These are phyloP conservation scores for Colletotrichum caudatum DNA, from an alignment of 2,329 filamentous ascomycete genomes.

Conservation along the genomic window DNA sequence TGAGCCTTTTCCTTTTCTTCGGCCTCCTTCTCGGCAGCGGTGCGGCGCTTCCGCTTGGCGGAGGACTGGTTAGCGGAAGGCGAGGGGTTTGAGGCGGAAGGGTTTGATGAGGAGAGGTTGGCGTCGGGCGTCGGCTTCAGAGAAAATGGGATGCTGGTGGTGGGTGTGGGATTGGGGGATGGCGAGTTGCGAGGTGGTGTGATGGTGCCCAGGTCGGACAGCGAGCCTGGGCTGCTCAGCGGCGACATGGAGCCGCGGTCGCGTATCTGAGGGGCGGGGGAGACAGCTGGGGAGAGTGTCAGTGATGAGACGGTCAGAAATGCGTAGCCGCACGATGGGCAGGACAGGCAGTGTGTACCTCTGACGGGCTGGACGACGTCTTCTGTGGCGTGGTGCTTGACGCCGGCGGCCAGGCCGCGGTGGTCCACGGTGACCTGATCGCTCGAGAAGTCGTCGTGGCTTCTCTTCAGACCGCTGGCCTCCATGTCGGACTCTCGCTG, in stretches of 20 bases:
- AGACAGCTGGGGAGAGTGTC: neutral
- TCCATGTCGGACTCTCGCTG: slow-evolving; percentile 54
- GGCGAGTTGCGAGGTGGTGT: slow-evolving; percentile 54
- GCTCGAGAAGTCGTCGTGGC: slow-evolving; percentile 59
- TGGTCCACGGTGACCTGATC: slow-evolving; percentile 46
- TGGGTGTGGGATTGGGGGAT: slow-evolving; percentile 46
- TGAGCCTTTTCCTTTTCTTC: slow-evolving; percentile 48
- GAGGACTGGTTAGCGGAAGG: slow-evolving; percentile 45
- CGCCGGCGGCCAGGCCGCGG: slow-evolving; percentile 29
- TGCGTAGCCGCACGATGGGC: neutral
- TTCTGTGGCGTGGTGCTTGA: slow-evolving; percentile 37
- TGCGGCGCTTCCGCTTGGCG: slow-evolving; percentile 59
- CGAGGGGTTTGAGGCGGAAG: slow-evolving; percentile 29
- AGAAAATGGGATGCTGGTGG: slow-evolving; percentile 30
- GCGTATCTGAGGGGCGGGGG: slow-evolving; percentile 24
- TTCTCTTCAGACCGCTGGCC: slow-evolving; percentile 57
- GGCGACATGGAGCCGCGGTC: slow-evolving; percentile 37
- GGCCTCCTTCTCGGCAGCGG: slow-evolving; percentile 55
- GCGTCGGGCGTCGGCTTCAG: slow-evolving; percentile 12
- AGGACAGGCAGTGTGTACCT: slow-evolving; percentile 14
- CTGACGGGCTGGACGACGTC: slow-evolving; percentile 23
- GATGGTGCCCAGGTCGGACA: slow-evolving; percentile 58
- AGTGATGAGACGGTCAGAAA: neutral
- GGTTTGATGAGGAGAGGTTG: slow-evolving; percentile 18
- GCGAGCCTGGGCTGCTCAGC: slow-evolving; percentile 42